phyloP scores from a whole-genome alignment of 805 yeast species.

The Pichia deserticola region DNA sequence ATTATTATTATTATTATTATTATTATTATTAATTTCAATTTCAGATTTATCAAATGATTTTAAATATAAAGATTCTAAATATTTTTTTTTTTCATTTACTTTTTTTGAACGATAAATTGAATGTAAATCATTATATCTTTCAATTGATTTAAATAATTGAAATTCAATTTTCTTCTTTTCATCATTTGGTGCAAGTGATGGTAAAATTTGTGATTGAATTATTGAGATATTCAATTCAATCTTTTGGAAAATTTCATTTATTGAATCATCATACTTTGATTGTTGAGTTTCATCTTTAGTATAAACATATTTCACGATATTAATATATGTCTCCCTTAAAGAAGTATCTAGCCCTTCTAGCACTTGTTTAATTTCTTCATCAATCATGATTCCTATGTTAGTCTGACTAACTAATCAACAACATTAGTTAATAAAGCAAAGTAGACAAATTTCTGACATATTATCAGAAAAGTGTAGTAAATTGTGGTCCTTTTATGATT shows the following conservation, averaged over 20 bases:
- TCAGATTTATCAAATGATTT: slow-evolving; percentile 10
- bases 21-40: neutral
- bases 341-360: neutral
- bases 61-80: slow-evolving; percentile 8
- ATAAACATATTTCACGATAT: neutral
- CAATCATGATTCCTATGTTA: no score
- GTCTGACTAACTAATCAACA: no score
- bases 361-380: no score
- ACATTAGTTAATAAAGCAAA: no score
- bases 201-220: slow-evolving; percentile 10
- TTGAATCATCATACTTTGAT: slow-evolving; percentile 3
- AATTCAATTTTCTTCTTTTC: slow-evolving; percentile 7
- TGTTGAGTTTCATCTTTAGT: neutral
- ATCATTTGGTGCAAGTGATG: slow-evolving; percentile 2
- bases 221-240: slow-evolving; percentile 12
- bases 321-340: neutral
- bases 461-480: no score
- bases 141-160: slow-evolving; percentile 14
- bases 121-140: slow-evolving; percentile 21
- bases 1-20: neutral
- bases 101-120: slow-evolving; percentile 23
- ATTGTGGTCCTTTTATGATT: no score
- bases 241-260: slow-evolving; percentile 16
- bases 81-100: slow-evolving; percentile 18
- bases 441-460: no score